Evolutionary conservation across 2,329 filamentous ascomycete species (phyloP), one percentile per base, ranked within the genome.

Genomic region (Trichoderma atrobrunneum): DNA sequence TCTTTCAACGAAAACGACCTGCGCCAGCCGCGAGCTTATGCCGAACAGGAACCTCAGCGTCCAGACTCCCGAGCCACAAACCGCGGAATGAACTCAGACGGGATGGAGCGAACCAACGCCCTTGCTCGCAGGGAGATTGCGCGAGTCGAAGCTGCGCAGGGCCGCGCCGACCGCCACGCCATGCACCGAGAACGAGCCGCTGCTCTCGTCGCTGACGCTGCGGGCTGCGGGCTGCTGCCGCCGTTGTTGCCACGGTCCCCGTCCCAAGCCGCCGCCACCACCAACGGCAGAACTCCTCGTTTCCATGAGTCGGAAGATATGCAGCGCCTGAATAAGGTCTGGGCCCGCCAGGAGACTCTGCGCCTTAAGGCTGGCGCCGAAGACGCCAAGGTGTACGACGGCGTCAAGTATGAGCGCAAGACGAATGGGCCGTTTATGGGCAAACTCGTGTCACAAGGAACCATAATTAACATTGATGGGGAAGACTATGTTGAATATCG

Each of bases 401-500:
- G 88, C 28, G 81, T 90, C 77, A 90, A 88, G 78, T 91, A 91
- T 74, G 88, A 90, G 79, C 85, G 88, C 69, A 90, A 90, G 80
- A 79, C 84, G 36, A 89, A 80, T 5, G 89, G 89, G 0, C 88
- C 88, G 0, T 90, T 91, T 72, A 83, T 85, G 73, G 89, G 89
- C 28, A 90, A 90, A 77, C 85, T 91, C n/a, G 88, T 90, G 34
- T 89, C 87, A 61, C 85, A 88, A 73, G 87, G 89, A 6, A 86
- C 85, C 11, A 88, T 91, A 26, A 85, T 91, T 76, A 90, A 82
- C 62, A 91, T 91, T 72, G 88, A 91, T 72, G 89, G 89, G 26
- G 89, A 91, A 77, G 89, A 91, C 74, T 91, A 89, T 73, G 88
- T 91, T 39, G 89, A 91, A 78, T 91, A 91, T 74, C 85, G 89